phyloP scores from a whole-genome alignment of 345 rosid genomes.

The Eutrema yunnanense region DNA sequence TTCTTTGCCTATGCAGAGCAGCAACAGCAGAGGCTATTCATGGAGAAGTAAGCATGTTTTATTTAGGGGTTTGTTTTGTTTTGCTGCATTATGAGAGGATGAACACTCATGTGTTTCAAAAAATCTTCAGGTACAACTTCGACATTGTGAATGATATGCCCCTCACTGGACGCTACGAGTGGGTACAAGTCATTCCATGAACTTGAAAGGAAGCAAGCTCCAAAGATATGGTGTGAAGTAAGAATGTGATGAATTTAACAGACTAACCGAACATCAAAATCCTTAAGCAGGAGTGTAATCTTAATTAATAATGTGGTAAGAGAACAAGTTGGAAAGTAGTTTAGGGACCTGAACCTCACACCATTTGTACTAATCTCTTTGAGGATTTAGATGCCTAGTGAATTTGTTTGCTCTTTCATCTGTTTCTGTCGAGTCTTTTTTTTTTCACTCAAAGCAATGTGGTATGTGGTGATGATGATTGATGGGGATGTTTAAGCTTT shows the following conservation, averaged over 20 bases:
- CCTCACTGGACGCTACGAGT: constrained; percentile 67
- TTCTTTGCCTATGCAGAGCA: constrained; percentile 66
- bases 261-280: constrained; percentile 23
- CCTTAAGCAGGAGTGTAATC: constrained; percentile 14
- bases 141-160: constrained; percentile 68
- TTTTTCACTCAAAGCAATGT: constrained; percentile 6
- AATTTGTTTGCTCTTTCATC: neutral
- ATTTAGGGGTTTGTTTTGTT: neutral
- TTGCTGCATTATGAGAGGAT: neutral
- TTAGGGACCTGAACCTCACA: constrained; percentile 27
- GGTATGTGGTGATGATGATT: constrained; percentile 14
- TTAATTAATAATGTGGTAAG: constrained; percentile 30
- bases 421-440: constrained; percentile 5
- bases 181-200: constrained; percentile 61
- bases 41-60: constrained; percentile 49
- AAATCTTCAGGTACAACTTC: constrained; percentile 64
- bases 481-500: constrained; percentile 14
- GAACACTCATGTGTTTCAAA: neutral
- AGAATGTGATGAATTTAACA: constrained; percentile 28
- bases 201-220: constrained; percentile 2
- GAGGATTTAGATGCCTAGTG: constrained; percentile 11
- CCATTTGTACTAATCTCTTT: constrained; percentile 22
- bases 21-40: constrained; percentile 47
- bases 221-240: constrained; percentile 14
- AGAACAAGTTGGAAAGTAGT: constrained; percentile 16